Evolutionary conservation across 2,329 filamentous ascomycete species (phyloP), one percentile per base, ranked within the genome.

Genomic region (Parafenestella ontariensis): DNA sequence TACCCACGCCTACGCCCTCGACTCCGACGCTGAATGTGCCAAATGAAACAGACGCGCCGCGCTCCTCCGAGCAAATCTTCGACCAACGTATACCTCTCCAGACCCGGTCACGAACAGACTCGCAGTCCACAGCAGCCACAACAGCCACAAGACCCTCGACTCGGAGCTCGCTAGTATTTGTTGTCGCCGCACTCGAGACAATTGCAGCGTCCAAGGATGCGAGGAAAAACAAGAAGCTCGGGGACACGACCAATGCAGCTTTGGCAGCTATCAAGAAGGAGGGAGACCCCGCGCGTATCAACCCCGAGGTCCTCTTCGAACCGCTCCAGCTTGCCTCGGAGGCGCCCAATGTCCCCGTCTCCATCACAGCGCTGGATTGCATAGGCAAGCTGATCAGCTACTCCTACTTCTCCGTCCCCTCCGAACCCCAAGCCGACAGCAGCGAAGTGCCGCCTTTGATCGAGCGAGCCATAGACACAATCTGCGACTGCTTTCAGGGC

Each of bases 311-410:
- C 52, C 87, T 99, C 65, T 99, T 99, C 72, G 88, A 89, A 62
- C 95, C 95, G 13, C 79, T 99, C 28, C 91, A 96, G 72, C 84
- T 98, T 37, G 95, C 96, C 43, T 94, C 93, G 31, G 91, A 92
- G 73, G 89, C 92, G 9, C 86, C 88, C 67, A 97, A 91, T 69
- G 89, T 94, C 48, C 87, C 91, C 54, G 83, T 99, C 42, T 91
- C 92, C 56, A 96, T 92, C 20, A 91, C 90, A 33, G 93, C 95
- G 6, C 86, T 99, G 70, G 95, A 99, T 78, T 98, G 94, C 78
- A 97, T 99, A 69, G 95, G 96, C 69, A 99, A 99, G 81, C 87
- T 99, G 59, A 98, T 98, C 74, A 97, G 94, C 69, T 99, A 96
- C 76, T 96, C 95, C 17, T 98, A 98, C 82, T 98, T 99, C 77